phyloP scores from a whole-genome alignment of 2,329 filamentous ascomycete genomes.

The Chaetomium globosum region DNA sequence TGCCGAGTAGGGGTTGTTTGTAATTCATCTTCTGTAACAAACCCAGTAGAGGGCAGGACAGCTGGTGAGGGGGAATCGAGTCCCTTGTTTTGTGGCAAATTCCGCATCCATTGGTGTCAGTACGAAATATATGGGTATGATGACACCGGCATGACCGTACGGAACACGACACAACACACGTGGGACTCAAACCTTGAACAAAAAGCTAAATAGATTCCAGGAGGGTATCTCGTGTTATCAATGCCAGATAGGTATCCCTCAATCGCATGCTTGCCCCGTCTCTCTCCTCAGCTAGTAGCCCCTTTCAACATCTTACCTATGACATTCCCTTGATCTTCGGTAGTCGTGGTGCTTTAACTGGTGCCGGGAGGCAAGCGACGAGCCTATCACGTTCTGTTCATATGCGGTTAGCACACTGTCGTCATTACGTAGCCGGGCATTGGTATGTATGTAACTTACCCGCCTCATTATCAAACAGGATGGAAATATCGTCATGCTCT shows the following conservation, averaged over 20 bases:
- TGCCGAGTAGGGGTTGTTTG: slow-evolving; percentile 8
- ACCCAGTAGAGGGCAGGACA: not conserved
- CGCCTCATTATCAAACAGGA: slow-evolving; percentile 77
- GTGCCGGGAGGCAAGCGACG: slow-evolving; percentile 56
- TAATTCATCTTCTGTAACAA: slow-evolving; percentile 1
- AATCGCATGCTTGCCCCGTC: not conserved
- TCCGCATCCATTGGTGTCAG: not conserved
- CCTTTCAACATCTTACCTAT: slow-evolving; percentile 15
- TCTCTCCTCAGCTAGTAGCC: not conserved
- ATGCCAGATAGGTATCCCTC: slow-evolving; percentile 9
- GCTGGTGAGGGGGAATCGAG: not conserved
- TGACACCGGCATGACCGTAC: not conserved
- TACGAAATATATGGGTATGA: not conserved
- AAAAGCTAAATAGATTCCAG: slow-evolving; percentile 23
- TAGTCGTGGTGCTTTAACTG: slow-evolving; percentile 52
- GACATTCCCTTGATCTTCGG: slow-evolving; percentile 34
- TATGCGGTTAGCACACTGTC: slow-evolving; percentile 21
- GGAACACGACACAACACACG: not conserved
- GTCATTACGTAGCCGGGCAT: not conserved
- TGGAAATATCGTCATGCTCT: slow-evolving; percentile 88
- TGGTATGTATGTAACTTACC: slow-evolving; percentile 57
- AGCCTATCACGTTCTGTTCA: slow-evolving; percentile 58
- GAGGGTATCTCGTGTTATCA: slow-evolving; percentile 32
- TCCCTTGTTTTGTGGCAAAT: not conserved
- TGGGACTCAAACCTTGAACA: not conserved